Base-by-base conservation (phyloP, 805 yeast species). In the Candida caryicola region DNA sequence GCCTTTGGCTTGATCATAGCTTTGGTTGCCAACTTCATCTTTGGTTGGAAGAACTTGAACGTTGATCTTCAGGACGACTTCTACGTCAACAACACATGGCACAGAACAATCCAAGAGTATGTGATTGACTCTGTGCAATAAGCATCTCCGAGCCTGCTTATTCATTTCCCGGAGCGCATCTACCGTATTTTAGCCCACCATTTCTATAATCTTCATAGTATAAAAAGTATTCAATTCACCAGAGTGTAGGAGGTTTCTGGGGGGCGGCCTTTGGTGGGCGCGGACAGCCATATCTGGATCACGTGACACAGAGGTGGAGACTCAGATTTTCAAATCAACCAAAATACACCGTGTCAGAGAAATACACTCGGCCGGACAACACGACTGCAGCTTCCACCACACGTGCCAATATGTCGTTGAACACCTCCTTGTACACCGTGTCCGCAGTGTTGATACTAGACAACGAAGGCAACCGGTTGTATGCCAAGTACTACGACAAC, bases 381-480 rank as follows among this genome's bases (percentile, higher is more conserved):
- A 26, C 23, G 17, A 12, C 10, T n/a, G n/a, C n/a, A n/a, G n/a
- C n/a, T n/a, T n/a, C n/a, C n/a, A n/a, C n/a, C n/a, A n/a, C n/a
- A n/a, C 34, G 17, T 10, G 31, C 17, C 31, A 36, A 21, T 34
- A 70, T 65, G 73, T 68, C 76, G 50, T 55, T 67, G 32, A 73
- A 74, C 47, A 62, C 76, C 29, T 82, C 95, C 6, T 73, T 93
- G 42, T 90, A 91, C 69, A 73, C 96, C 5, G 81, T 91, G 36
- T 75, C 84, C 28, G 93, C 96, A 3, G 71, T 85, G 31, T 64
- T 91, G 49, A 76, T 93, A 48, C 76, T 93, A 49, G 97, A 90
- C 60, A 77, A 71, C 51, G 83, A 82, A 39, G 96, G 95, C 12
- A 74, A 79, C 39, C 71, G 98, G 51, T 65, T 93, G 29, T 85